Evolutionary conservation across 208 protist genomes (phyloP).

Genomic region (Trypanosoma conorhini): DNA sequence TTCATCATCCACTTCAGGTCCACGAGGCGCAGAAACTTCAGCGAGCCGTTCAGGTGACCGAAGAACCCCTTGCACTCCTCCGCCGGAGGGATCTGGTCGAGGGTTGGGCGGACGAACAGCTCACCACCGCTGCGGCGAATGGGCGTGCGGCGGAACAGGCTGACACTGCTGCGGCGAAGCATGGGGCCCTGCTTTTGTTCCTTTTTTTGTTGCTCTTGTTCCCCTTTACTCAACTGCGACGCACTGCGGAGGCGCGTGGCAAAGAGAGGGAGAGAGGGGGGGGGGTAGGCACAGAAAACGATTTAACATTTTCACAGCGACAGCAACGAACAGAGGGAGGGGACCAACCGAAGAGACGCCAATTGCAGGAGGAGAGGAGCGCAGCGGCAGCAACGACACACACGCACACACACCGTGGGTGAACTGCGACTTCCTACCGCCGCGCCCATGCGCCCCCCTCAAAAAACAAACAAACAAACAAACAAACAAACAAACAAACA

Average conservation of each 20-base stretch:
- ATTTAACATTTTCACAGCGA: neutral
- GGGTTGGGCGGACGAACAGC: slow-evolving; percentile 79
- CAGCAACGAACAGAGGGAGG: no score
- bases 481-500: no score
- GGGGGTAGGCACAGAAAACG: neutral
- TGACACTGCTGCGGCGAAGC: slow-evolving; percentile 76
- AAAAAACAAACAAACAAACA: no score
- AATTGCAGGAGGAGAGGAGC: no score
- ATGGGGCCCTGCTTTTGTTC: slow-evolving; percentile 41
- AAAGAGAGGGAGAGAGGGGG: neutral
- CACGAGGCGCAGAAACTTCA: slow-evolving; percentile 64
- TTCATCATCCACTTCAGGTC: slow-evolving; percentile 94
- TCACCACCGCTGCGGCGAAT: slow-evolving; percentile 75
- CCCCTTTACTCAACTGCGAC: slow-evolving; percentile 2
- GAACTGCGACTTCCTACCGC: neutral
- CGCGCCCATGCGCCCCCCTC: neutral
- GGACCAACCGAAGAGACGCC: no score
- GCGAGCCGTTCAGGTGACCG: slow-evolving; percentile 68
- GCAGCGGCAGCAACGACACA: neutral
- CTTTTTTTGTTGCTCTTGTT: slow-evolving; percentile 9
- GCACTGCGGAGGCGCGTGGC: neutral
- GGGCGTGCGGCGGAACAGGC: slow-evolving; percentile 72
- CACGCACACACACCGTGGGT: neutral
- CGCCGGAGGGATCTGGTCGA: slow-evolving; percentile 71
- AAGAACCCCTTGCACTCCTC: slow-evolving; percentile 76